Conservation (phyloP, 1,139 yeast genomes). For the Pneumocystis wakefieldiae region DNA sequence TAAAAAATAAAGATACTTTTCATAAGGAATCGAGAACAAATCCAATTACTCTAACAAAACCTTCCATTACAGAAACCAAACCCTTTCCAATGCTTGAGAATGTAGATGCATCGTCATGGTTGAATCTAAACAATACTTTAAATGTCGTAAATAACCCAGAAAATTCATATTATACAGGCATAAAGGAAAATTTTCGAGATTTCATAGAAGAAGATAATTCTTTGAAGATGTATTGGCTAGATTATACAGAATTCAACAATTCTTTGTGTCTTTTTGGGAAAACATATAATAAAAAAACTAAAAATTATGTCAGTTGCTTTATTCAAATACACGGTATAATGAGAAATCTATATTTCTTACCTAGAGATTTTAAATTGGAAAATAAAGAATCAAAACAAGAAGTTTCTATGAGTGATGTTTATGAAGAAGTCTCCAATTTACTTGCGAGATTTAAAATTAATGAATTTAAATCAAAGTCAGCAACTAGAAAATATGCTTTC, state of each 20-base stretch:
- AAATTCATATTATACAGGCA: neutral
- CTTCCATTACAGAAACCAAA: neutral
- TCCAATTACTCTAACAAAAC: constrained; percentile 2
- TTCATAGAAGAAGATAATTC: constrained; percentile 28
- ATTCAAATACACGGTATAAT: constrained; percentile 58
- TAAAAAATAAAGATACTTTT: constrained; percentile 10
- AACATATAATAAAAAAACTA: constrained; percentile 34
- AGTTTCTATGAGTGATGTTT: constrained; percentile 49
- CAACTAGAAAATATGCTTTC: constrained; percentile 70
- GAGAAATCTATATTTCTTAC: constrained; percentile 66
- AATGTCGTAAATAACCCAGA: constrained; percentile 3
- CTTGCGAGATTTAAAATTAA: constrained; percentile 49
- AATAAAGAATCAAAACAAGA: constrained; percentile 21
- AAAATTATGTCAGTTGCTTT: constrained; percentile 52
- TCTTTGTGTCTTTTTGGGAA: constrained; percentile 74
- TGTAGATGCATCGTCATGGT: constrained; percentile 11
- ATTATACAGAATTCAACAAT: constrained; percentile 64
- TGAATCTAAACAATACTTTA: constrained; percentile 5
- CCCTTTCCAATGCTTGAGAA: constrained; percentile 15
- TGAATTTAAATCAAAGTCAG: constrained; percentile 54
- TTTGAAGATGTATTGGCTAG: constrained; percentile 78
- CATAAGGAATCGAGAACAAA: neutral
- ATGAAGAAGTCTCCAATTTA: constrained; percentile 57
- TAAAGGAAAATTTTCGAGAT: constrained; percentile 11
- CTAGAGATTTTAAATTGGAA: constrained; percentile 32